Evolutionary conservation across 2,329 filamentous ascomycete species (phyloP), one percentile per base, ranked within the genome.

Genomic region (Esteya vermicola): DNA sequence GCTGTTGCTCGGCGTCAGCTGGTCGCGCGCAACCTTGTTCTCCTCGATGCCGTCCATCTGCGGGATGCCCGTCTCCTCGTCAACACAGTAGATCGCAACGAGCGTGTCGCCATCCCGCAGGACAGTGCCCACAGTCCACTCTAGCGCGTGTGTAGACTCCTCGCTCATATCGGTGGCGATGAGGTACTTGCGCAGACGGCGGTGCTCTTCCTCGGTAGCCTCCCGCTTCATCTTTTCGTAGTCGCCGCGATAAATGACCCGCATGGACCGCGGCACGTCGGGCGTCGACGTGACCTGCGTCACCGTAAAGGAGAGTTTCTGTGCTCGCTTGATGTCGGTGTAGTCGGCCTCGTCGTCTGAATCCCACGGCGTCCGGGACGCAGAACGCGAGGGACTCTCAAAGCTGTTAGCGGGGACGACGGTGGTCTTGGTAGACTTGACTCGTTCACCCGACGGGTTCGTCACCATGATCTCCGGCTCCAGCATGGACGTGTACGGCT

Each of bases 111-210:
- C 91, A 50, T 96, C 88, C 36, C 91, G 75, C 23, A 98, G 67
- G 6, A 96, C 86, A 0, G 89, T 96, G 8, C 91, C 91, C 41
- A 98, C 88, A 0, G 89, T 91, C 91, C 91, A 98, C 57, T 98
- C 91, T 25, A 98, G 68, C 2, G 91, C 91, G 57, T 96, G 93
- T 7, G 85, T 84, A 5, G 89, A 88, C 61, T 98, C 91, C 28
- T 91, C 84, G 50, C 88, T 95, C 4, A 96, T 64, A 58, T 98
- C 91, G 0, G 85, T 95, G 4, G 91, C 89, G n/a, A 95, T 86
- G 14, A 98, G 65, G 55, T 96, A 98, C 52, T 91, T 93, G 39
- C 91, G 75, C 45, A 89, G 73, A 39, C 83, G 75, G 37, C 83
- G 76, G 37, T 84, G 70, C 39, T 85, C 84, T 12, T 85, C 81